These are phyloP conservation scores for Penstemon newberryi DNA, from an alignment of 257 asterid genomes.

Conservation along the genomic window DNA sequence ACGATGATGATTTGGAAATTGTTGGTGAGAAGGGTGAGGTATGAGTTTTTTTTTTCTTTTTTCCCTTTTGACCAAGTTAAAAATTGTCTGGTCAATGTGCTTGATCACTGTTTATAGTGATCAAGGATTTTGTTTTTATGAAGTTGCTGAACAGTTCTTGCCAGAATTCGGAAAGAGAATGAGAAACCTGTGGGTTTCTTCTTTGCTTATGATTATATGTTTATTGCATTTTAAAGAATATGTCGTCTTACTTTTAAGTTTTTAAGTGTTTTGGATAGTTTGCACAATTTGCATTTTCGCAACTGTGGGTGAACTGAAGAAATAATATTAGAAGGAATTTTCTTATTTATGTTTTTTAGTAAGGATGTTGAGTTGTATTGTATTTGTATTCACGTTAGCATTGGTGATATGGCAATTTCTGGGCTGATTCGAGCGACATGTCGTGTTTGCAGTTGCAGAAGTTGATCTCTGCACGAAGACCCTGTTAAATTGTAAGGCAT, in stretches of 20 bases:
- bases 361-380: neutral
- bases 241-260: too few relatives aligned
- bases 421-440: neutral
- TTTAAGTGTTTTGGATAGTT: too few relatives aligned
- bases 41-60: constrained; percentile 4
- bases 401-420: constrained; percentile 18
- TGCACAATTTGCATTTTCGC: too few relatives aligned
- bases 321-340: too few relatives aligned
- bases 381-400: neutral
- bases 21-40: constrained; percentile 92
- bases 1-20: constrained; percentile 63
- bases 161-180: too few relatives aligned
- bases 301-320: too few relatives aligned
- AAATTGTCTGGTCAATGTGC: neutral
- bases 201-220: too few relatives aligned
- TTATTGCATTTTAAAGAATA: too few relatives aligned
- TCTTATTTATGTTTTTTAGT: too few relatives aligned
- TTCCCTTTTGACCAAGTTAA: constrained; percentile 6
- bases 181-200: too few relatives aligned
- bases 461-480: constrained; percentile 20
- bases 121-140: neutral
- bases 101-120: neutral
- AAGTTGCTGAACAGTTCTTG: too few relatives aligned
- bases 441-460: constrained; percentile 20
- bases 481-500: constrained; percentile 19